Evolutionary conservation across 495 filamentous ascomycete species (phyloP).

Genomic region (Aspergillus avenaceus): DNA sequence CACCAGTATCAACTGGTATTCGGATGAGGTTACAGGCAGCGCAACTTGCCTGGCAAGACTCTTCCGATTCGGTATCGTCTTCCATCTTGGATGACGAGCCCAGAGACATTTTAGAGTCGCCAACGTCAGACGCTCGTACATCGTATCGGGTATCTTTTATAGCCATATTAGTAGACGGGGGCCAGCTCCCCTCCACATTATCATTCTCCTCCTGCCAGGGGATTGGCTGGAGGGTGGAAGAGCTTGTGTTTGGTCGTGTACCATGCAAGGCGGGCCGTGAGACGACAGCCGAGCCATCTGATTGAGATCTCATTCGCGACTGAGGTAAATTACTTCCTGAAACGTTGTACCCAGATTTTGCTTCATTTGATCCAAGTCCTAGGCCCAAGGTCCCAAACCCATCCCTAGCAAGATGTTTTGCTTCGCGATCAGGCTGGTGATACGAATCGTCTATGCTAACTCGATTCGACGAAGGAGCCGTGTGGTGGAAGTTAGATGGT

Average conservation of each 20-base stretch:
- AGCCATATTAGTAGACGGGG: constrained; percentile 5
- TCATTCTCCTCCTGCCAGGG: constrained; percentile 36
- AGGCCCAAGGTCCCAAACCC: constrained; percentile 16
- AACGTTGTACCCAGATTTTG: constrained; percentile 11
- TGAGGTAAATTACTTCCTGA: constrained; percentile 18
- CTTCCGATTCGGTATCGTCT: constrained; percentile 21
- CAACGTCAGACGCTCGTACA: constrained; percentile 1
- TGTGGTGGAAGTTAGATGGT: constrained; percentile 31
- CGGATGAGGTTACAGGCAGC: constrained; percentile 48
- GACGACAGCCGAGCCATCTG: constrained; percentile 41
- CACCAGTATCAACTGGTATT: constrained; percentile 42
- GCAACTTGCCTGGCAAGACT: constrained; percentile 41
- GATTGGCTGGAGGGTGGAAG: constrained; percentile 34
- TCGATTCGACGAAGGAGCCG: constrained; percentile 22
- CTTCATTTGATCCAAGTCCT: constrained; percentile 10
- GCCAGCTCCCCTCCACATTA: constrained; percentile 14
- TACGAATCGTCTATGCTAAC: constrained; percentile 37
- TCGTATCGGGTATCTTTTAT: constrained; percentile 4
- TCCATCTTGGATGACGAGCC: constrained; percentile 24
- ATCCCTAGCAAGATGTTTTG: constrained; percentile 20
- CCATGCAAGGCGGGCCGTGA: constrained; percentile 37
- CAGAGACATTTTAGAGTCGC: constrained; percentile 2
- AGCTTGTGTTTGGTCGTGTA: constrained; percentile 39
- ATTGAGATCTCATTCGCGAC: constrained; percentile 43
- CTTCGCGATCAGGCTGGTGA: constrained; percentile 21